Conservation (phyloP, 179 eudicot species). For the Patellifolia procumbens region DNA sequence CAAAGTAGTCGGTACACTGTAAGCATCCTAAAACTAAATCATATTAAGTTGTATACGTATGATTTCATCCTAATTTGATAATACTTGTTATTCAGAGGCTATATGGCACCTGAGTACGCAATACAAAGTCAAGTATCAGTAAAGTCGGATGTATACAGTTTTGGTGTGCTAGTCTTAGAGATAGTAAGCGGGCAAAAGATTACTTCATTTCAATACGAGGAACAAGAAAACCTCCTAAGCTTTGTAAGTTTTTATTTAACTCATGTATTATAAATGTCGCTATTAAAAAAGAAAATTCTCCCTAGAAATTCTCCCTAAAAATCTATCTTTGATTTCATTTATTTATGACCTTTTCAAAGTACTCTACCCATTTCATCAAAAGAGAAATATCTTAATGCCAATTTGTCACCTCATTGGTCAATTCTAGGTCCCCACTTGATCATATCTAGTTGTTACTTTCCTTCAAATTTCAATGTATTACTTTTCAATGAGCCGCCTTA, state of each 20-base stretch:
- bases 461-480: no score
- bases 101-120: constrained; percentile 40
- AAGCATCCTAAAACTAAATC: constrained; percentile 12
- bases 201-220: constrained; percentile 22
- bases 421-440: no score
- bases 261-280: neutral
- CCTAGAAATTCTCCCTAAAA: no score
- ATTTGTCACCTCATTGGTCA: no score
- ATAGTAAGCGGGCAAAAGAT: constrained; percentile 46
- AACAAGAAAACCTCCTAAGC: constrained; percentile 42
- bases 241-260: constrained; percentile 34
- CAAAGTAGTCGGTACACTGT: constrained; percentile 40
- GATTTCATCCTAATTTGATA: neutral
- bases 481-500: no score
- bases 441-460: no score
- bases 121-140: constrained; percentile 35
- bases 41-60: neutral
- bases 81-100: constrained; percentile 17
- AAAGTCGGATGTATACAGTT: constrained; percentile 47
- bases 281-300: neutral
- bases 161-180: constrained; percentile 49
- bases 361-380: no score
- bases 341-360: no score
- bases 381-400: no score
- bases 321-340: no score